Evolutionary conservation across 106 monocot species (phyloP), one percentile per base, ranked within the genome.

Genomic region (Cymbidium sinense): DNA sequence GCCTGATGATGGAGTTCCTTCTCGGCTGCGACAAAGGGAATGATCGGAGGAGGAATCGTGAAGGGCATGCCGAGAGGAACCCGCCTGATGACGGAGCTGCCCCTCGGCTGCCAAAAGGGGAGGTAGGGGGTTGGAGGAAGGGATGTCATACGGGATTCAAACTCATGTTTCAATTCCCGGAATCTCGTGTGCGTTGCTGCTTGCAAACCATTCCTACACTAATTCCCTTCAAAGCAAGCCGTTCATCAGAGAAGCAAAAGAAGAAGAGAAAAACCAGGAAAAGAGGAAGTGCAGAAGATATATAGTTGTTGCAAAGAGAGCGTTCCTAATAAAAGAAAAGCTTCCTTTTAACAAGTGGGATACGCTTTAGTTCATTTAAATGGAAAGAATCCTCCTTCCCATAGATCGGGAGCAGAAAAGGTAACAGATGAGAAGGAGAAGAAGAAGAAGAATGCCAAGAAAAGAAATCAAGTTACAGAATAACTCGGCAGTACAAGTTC

Each of bases 181-280:
- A 95, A 95, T 90, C 90, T 85, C 44, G 92, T 92, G 85, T 92
- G 84, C 43, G 80, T 50, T 1, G 89, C 95, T 78, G 88, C 92
- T 86, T 90, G 84, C 86, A 83, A 83, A 95, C 92, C 95, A 95
- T 95, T 80, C 82, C 88, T 91, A 84, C 83, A n/a, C 69, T 79
- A 70, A 61, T 78, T 75, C 80, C 64, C 77, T 75, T 65, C 25
- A 27, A 44, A 9, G 8, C 7, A 43, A 64, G 31, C 17, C 11
- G 27, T 33, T 47, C 34, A 23, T 18, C 13, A 13, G 33, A 37
- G 74, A 5, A 70, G 21, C 69, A 28, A 25, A 52, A 47, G 28
- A 36, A 81, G n/a, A 28, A 41, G 34, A 23, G 50, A 29, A 82
- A 64, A 15, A 28, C 5, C 25, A 47, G 47, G 13, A 47, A 47